Base-by-base conservation (phyloP, 768 basidiomycete species). In the Lentinus tigrinus region DNA sequence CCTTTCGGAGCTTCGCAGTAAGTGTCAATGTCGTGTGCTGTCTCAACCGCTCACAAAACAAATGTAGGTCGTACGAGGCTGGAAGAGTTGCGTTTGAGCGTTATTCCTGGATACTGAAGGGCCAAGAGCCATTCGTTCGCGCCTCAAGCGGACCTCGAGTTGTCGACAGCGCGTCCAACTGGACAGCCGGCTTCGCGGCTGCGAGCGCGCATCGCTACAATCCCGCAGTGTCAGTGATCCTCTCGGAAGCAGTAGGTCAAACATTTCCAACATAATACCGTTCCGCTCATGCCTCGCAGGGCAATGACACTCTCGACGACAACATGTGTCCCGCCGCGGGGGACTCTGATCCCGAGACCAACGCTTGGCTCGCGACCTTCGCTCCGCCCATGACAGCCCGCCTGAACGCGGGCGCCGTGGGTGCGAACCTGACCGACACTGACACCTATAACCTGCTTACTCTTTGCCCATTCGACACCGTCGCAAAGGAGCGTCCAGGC, bases 381-480 rank as follows among this genome's bases (percentile, higher is more conserved):
- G 80, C 80, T 0, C 74, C 80, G 0, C 72, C 81, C 0, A 85
- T 91, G 49, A 81, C 81, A 0, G 72, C 75, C 0, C 82, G 85
- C 26, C 73, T 95, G 31, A 88, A 89, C 62, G 40, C 69, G 13
- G 78, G 80, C 34, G 82, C 89, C 0, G 81, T 83, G 3, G 87
- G 85, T 23, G 85, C 85, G 1, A 76, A 82, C 27, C 71, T 96
- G 24, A 75, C 74, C 1, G 65, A 80, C 7, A 56, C 66, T 3
- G 89, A 95, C 60, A 74, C 85, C 1, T 73, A 78, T 44, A 78
- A 76, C 58, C 75, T 95, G 36, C 83, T 92, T 68, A 79, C 83
- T 2, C 73, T 95, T 37, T 95, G 94, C 66, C 78, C 91, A 0
- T 93, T 95, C 65, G 89, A 93, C 63, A 89, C 83, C 14, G 75